Conservation (phyloP, 306 rosid genomes). For the Crataegus laevigata region DNA sequence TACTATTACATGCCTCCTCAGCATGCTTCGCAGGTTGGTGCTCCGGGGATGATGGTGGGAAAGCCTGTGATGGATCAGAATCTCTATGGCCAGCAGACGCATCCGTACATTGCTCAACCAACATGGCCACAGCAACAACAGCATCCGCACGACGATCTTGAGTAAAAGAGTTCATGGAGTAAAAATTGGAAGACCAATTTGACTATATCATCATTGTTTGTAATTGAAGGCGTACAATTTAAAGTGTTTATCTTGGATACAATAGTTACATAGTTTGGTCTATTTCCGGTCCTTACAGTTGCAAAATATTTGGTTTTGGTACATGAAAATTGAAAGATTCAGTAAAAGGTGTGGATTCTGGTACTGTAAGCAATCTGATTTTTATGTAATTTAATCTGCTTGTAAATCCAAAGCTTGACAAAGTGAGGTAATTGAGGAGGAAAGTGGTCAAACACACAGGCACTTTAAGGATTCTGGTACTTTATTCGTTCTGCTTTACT, state of each 20-base stretch:
- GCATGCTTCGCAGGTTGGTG: slow-evolving; percentile 28
- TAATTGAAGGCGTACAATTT: slow-evolving; percentile 3
- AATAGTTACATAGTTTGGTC: slow-evolving; percentile 3
- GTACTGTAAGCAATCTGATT: not conserved
- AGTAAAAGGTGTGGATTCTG: not conserved
- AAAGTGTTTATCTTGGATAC: slow-evolving; percentile 2
- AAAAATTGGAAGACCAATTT: not conserved
- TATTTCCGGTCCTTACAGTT: not conserved
- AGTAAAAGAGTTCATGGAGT: slow-evolving; percentile 9
- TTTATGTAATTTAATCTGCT: not conserved
- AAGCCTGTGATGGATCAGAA: slow-evolving; percentile 32
- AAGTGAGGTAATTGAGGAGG: no score
- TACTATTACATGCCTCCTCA: slow-evolving; percentile 42
- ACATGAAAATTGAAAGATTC: not conserved
- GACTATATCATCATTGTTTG: slow-evolving; percentile 3
- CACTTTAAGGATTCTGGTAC: no score
- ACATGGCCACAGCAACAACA: slow-evolving; percentile 34
- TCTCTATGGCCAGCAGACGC: slow-evolving; percentile 26
- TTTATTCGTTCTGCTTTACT: no score
- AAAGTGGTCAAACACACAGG: no score
- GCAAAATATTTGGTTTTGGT: not conserved
- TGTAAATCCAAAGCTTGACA: no score
- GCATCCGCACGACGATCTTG: slow-evolving; percentile 29
- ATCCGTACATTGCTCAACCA: slow-evolving; percentile 21
- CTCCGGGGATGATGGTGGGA: slow-evolving; percentile 38